These are phyloP conservation scores for Gonium pectorale DNA, from an alignment of 139 green algal species.

Conservation along the genomic window DNA sequence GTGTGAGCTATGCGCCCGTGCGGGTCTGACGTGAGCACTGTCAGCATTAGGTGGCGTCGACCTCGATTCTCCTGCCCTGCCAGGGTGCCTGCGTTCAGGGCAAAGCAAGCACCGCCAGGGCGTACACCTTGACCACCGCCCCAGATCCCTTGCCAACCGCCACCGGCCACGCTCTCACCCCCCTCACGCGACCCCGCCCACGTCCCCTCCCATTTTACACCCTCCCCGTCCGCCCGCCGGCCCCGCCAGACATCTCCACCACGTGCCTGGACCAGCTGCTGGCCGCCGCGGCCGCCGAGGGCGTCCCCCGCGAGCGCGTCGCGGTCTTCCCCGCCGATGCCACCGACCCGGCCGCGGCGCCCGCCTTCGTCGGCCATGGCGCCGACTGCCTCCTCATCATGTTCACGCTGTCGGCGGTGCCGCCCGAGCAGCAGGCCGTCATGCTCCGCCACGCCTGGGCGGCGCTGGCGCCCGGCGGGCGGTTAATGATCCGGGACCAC, in stretches of 20 bases:
- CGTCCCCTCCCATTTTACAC: too few relatives aligned
- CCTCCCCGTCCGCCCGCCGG: too few relatives aligned
- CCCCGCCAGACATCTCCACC: conserved; percentile 64
- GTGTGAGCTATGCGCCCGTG: too few relatives aligned
- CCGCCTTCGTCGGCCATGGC: conserved; percentile 32
- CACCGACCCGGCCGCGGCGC: conserved; percentile 30
- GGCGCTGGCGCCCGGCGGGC: conserved; percentile 68
- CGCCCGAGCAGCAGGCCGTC: conserved; percentile 47
- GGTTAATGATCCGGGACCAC: conserved; percentile 83
- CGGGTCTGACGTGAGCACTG: too few relatives aligned
- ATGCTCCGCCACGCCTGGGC: conserved; percentile 63
- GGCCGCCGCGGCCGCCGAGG: conserved; percentile 51
- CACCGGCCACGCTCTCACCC: too few relatives aligned
- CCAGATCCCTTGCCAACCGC: too few relatives aligned
- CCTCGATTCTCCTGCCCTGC: too few relatives aligned
- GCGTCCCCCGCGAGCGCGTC: conserved; percentile 54
- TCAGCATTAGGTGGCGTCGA: too few relatives aligned
- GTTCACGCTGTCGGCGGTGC: conserved; percentile 84
- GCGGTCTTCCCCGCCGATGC: conserved; percentile 63
- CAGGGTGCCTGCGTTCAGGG: too few relatives aligned
- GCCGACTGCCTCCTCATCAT: conserved; percentile 78
- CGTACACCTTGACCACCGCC: too few relatives aligned
- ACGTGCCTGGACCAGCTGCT: conserved; percentile 72
- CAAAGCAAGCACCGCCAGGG: too few relatives aligned
- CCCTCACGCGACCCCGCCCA: too few relatives aligned